Evolutionary conservation across 2,329 filamentous ascomycete species (phyloP), one percentile per base, ranked within the genome.

Genomic region (Colletotrichum acutatum): DNA sequence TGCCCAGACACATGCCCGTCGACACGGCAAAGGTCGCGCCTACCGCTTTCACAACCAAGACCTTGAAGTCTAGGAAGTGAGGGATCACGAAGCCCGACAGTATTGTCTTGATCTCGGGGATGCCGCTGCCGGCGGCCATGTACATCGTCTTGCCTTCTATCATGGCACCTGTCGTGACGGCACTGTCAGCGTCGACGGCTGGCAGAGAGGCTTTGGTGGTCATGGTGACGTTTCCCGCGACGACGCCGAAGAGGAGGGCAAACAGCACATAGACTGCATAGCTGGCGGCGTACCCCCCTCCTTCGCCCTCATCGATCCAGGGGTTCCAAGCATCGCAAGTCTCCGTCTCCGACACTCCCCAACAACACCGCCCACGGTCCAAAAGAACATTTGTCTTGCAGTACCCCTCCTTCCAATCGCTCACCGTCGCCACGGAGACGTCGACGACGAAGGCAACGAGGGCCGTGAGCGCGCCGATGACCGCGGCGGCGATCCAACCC

Each of bases 61-160:
- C 88, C 71, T 87, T 88, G 74, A 89, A 80, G 71, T 86, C 85
- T 2, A 91, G 83, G 73, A 90, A 89, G 58, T 87, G 83, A 1
- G 88, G 88, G 57, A 91, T 90, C 16, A 88, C 86, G 78, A 90
- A 91, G n/a, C 89, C 89, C 4, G 87, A 89, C 2, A 90, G 79
- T 52, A 91, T 88, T 1, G 88, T 90, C 78, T 91, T 91, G 81
- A 91, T 90, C 78, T 91, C 89, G 0, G 89, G 89, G 42, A 91
- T 90, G 0, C 89, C 89, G 71, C 84, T 86, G 6, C 89, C 89
- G 42, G 88, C 86, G 4, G 88, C 88, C 86, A 90, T 88, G 76
- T 89, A 90, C 83, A 90, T 89, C 4, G 79, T 82, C 77, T 90
- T 90, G 0, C 84, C 86, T 1, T 60, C 61, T 3, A 11, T 26